These are phyloP conservation scores for Neoarthrinium moseri DNA, from an alignment of 2,329 filamentous ascomycete species.

Conservation along the genomic window DNA sequence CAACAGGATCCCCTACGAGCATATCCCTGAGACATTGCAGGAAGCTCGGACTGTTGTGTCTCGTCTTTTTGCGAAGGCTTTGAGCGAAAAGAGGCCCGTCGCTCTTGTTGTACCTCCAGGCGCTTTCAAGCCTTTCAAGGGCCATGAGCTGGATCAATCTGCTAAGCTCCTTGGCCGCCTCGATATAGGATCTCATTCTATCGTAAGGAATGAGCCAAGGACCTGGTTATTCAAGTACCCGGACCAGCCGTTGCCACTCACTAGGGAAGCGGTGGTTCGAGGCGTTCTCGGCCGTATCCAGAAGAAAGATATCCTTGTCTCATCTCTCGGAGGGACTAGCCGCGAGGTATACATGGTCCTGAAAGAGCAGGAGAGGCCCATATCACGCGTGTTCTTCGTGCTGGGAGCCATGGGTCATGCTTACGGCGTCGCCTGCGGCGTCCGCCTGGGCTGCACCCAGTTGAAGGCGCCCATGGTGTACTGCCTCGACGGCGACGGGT, in stretches of 20 bases:
- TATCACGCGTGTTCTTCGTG: not conserved
- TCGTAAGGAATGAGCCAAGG: no score
- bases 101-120: not conserved
- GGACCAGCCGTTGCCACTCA: not conserved
- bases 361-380: not conserved
- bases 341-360: conserved; percentile 8
- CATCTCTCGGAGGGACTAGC: conserved; percentile 7
- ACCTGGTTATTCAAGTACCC: not conserved
- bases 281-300: not conserved
- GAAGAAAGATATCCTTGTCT: not conserved
- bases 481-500: conserved; percentile 8
- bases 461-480: not conserved
- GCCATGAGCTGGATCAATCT: not conserved
- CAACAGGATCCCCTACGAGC: not conserved
- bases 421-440: not conserved
- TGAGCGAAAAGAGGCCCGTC: not conserved
- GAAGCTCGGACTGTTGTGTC: not conserved
- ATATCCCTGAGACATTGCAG: not conserved
- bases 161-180: not conserved
- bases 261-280: not conserved
- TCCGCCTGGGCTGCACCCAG: not conserved
- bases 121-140: not conserved
- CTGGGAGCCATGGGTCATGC: not conserved
- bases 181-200: no score
- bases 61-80: not conserved